A percentile compares a stretch with the other conserved stretches of the same genome.
These are phyloP conservation scores for Teratosphaeria destructans DNA, from an alignment of 2,329 filamentous ascomycete species.

Conservation along the genomic window DNA sequence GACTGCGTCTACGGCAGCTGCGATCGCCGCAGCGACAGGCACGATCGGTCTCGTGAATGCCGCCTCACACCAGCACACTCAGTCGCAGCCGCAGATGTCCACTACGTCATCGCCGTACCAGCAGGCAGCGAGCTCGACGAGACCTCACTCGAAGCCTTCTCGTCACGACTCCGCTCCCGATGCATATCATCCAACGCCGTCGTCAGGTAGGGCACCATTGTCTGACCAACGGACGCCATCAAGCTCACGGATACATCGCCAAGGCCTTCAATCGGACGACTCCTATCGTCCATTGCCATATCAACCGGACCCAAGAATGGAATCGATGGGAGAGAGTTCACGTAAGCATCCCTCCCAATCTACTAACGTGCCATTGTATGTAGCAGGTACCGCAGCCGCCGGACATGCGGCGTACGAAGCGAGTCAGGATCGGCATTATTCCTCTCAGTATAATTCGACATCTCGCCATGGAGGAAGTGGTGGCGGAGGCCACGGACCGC, in stretches of 20 bases:
- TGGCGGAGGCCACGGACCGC: conserved; percentile 12
- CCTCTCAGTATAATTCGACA: conserved; percentile 7
- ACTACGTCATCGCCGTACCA: not conserved
- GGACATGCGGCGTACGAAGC: conserved; percentile 31
- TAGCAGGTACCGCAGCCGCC: conserved; percentile 36
- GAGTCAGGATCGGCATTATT: conserved; percentile 23
- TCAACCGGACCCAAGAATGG: conserved; percentile 13
- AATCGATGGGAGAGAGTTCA: conserved; percentile 8
- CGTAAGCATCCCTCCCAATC: conserved; percentile 36
- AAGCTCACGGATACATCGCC: not conserved
- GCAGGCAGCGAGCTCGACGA: not conserved
- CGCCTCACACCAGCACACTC: not conserved
- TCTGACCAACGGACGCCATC: not conserved
- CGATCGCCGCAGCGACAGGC: not conserved
- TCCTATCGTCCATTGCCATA: conserved; percentile 6
- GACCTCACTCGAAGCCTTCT: not conserved
- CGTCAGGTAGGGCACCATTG: not conserved
- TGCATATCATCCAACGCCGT: not conserved
- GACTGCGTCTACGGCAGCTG: conserved; percentile 5
- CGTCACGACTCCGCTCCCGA: not conserved
- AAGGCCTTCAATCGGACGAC: not conserved
- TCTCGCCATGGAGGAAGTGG: conserved; percentile 8
- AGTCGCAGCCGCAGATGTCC: not conserved
- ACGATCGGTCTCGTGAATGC: not conserved
- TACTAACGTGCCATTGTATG: conserved; percentile 35